phyloP scores from a whole-genome alignment of 441 rosid species.

The Omphalea diandra region DNA sequence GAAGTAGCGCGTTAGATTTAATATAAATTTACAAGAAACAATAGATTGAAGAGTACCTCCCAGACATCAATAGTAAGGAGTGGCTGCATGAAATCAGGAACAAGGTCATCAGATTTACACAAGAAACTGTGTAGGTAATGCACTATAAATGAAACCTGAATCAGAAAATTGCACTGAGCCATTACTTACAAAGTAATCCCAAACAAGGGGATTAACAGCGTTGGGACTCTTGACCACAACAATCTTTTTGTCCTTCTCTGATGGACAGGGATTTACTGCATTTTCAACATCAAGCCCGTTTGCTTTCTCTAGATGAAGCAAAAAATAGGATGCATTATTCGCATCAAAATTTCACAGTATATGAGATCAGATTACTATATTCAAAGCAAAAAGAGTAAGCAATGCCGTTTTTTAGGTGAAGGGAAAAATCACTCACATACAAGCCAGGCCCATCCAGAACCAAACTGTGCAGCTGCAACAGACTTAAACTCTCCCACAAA shows the following conservation, averaged over 20 bases:
- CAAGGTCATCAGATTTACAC: conserved; percentile 26
- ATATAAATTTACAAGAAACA: neutral
- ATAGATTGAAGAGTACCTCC: conserved; percentile 83
- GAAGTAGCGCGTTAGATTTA: neutral
- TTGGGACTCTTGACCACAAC: conserved; percentile 79
- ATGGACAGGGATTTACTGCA: conserved; percentile 63
- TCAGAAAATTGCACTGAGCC: neutral
- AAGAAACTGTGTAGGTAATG: neutral
- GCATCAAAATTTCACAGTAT: neutral
- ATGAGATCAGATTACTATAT: neutral
- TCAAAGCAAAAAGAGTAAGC: neutral
- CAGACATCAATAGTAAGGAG: conserved; percentile 91
- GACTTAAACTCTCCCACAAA: conserved; percentile 54
- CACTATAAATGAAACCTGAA: neutral
- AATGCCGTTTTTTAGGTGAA: neutral
- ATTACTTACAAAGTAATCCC: conserved; percentile 73
- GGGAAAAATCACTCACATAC: conserved; percentile 51
- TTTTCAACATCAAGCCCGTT: conserved; percentile 64
- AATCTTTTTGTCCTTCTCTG: conserved; percentile 78
- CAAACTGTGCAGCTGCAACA: conserved; percentile 81
- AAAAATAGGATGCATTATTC: neutral
- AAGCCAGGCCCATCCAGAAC: conserved; percentile 98
- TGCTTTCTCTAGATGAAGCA: conserved; percentile 61
- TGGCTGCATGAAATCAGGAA: conserved; percentile 59
- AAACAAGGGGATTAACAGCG: conserved; percentile 86